Evolutionary conservation across 2,329 filamentous ascomycete genomes (phyloP).

Genomic region (Calonectria henricotiae): DNA sequence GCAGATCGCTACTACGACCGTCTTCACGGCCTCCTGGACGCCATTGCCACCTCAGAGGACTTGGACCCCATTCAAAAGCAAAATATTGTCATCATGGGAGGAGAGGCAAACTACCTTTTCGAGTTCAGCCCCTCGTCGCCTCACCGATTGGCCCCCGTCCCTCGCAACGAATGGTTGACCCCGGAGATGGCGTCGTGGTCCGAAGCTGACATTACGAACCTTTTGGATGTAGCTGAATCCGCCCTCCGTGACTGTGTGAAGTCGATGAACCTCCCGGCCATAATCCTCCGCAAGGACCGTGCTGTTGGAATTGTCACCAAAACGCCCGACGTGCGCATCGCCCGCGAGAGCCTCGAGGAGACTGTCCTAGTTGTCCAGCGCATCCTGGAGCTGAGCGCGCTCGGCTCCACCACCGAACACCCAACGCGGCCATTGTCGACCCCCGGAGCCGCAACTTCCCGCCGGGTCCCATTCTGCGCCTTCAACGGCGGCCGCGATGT

Average conservation of each 20-base stretch:
- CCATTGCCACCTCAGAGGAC: conserved; percentile 73
- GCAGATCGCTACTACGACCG: conserved; percentile 89
- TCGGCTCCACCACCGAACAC: conserved; percentile 54
- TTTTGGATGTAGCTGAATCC: conserved; percentile 92
- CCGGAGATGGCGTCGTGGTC: conserved; percentile 85
- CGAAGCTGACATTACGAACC: conserved; percentile 80
- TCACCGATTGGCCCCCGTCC: conserved; percentile 79
- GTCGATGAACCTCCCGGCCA: conserved; percentile 84
- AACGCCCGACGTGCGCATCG: conserved; percentile 77
- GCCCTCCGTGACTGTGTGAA: conserved; percentile 87
- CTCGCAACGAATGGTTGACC: conserved; percentile 80
- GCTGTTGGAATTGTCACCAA: conserved; percentile 85
- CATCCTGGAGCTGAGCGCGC: conserved; percentile 86
- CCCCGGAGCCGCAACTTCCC: conserved; percentile 35
- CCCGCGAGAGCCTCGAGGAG: conserved; percentile 93
- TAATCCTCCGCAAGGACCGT: conserved; percentile 89
- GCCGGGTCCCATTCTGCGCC: conserved; percentile 88
- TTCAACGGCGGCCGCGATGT: conserved; percentile 99
- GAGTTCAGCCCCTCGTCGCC: conserved; percentile 78
- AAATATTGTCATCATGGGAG: conserved; percentile 92
- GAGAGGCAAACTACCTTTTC: conserved; percentile 97
- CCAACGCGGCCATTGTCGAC: conserved; percentile 48
- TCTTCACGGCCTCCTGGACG: conserved; percentile 88
- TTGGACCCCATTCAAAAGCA: conserved; percentile 80
- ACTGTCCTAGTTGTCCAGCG: conserved; percentile 96